These are phyloP conservation scores for Nicotiana obtusifolia DNA, from an alignment of 257 asterid genomes.

Conservation along the genomic window DNA sequence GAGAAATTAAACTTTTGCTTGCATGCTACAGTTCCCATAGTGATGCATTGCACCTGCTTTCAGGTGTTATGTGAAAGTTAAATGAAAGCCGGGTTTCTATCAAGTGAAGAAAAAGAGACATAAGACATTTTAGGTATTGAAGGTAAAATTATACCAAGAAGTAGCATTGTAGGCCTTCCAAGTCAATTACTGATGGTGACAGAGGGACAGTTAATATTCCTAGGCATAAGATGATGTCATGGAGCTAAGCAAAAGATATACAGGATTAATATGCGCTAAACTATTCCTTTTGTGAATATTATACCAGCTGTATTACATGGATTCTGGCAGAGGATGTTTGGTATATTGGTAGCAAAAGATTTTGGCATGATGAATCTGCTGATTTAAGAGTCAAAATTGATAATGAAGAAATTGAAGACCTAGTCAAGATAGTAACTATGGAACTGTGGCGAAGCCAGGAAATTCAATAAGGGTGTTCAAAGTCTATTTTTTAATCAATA, in stretches of 20 bases:
- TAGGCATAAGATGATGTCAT: not conserved
- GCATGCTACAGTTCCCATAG: not conserved
- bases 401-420: not conserved
- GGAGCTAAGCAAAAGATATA: not conserved
- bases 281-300: not conserved
- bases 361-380: not conserved
- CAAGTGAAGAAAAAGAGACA: not conserved
- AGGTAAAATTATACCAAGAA: not conserved
- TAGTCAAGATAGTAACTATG: not conserved
- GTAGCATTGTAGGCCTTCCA: not conserved
- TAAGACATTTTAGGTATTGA: not conserved
- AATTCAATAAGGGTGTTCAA: too few relatives aligned
- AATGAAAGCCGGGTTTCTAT: not conserved
- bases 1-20: not conserved
- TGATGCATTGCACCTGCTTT: not conserved
- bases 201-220: not conserved
- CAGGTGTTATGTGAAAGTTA: not conserved
- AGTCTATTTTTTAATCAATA: too few relatives aligned
- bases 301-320: not conserved
- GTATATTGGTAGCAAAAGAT: not conserved
- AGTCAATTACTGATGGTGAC: not conserved
- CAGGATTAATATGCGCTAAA: not conserved
- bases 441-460: too few relatives aligned
- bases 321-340: conserved; percentile 3
- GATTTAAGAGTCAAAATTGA: not conserved